Conservation (phyloP, 257 asterid genomes). For the Solanum chiquidenum region DNA sequence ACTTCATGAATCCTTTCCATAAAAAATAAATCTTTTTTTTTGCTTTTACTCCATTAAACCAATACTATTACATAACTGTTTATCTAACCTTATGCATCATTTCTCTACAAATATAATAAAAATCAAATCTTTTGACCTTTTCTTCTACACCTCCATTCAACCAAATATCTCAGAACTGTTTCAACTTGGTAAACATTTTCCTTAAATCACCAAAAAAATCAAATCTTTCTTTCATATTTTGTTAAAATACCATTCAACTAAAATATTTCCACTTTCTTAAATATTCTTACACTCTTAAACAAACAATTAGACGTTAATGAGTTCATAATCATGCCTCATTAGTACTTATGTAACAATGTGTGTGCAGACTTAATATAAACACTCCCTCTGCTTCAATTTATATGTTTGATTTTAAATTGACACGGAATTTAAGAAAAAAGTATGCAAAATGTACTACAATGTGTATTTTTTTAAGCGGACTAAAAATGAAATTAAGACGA, state of each 20-base stretch:
- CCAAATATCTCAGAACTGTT: background rate
- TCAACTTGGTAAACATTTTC: background rate
- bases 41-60: background rate
- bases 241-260: background rate
- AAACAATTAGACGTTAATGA: background rate
- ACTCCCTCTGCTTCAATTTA: background rate
- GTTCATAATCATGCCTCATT: background rate
- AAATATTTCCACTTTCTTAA: background rate
- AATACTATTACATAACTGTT: background rate
- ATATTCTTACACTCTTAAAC: background rate
- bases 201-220: background rate
- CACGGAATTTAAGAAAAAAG: background rate
- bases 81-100: background rate
- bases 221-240: background rate
- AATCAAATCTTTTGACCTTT: background rate
- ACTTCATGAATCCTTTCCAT: background rate
- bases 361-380: background rate
- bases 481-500: background rate
- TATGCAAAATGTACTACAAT: accelerated
- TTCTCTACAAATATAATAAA: background rate
- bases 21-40: background rate
- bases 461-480: background rate
- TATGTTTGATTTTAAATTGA: background rate
- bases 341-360: background rate
- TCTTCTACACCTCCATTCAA: background rate